Conservation (phyloP, 192 early-diverging fungal species). For the Gryganskiella cystojenkinii region DNA sequence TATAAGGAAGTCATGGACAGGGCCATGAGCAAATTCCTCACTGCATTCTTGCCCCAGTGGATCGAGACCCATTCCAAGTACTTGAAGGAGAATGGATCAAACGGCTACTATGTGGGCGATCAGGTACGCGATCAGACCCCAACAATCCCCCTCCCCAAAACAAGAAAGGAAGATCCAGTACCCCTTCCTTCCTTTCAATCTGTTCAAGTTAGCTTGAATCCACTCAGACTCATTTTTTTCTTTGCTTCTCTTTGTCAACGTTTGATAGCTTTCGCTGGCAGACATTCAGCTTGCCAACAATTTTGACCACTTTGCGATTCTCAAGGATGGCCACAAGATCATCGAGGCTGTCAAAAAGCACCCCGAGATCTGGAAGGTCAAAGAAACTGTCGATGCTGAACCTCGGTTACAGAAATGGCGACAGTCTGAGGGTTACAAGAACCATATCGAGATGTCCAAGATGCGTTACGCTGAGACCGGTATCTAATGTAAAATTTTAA, state of each 20-base stretch:
- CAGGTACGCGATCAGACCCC: conserved; percentile 3
- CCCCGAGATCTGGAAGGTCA: conserved; percentile 42
- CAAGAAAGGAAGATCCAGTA: not conserved
- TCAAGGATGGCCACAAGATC: conserved; percentile 19
- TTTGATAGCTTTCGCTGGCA: conserved; percentile 24
- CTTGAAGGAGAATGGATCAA: conserved; percentile 39
- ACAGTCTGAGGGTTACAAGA: conserved; percentile 30
- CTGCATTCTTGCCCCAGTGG: conserved; percentile 14
- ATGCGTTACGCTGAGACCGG: conserved; percentile 17
- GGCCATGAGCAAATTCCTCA: conserved; percentile 12
- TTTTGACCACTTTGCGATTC: conserved; percentile 17
- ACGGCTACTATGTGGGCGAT: conserved; percentile 40
- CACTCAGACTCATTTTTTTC: not conserved
- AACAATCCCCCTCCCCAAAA: not conserved
- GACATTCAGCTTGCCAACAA: conserved; percentile 27
- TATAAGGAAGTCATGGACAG: conserved; percentile 34
- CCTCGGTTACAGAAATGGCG: conserved; percentile 30
- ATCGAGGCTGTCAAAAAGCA: conserved; percentile 16
- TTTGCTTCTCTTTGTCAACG: not conserved
- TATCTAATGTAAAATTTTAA: too few relatives aligned
- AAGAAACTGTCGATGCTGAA: conserved; percentile 27
- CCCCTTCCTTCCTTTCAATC: not conserved
- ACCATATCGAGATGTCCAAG: not conserved
- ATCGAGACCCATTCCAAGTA: conserved; percentile 35
- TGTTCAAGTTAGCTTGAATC: not conserved